Evolutionary conservation across 176 grass and related monocot species (phyloP).

Genomic region (Carex kokanica): DNA sequence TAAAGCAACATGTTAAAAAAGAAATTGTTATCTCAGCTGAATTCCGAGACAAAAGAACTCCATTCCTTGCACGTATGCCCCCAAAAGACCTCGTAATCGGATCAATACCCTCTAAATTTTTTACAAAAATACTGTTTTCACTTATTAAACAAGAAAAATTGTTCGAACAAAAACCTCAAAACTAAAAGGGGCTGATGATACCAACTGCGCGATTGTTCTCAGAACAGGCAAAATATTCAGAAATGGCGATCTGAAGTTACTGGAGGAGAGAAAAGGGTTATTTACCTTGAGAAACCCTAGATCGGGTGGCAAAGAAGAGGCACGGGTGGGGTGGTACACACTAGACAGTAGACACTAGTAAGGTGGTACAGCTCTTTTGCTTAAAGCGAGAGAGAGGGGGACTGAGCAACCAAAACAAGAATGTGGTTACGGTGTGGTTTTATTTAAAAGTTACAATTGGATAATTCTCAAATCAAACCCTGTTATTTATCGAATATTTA

Average conservation of each 20-base stretch:
- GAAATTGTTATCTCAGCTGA: neutral
- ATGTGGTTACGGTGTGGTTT: slow-evolving; percentile 20
- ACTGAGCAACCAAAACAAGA: slow-evolving; percentile 21
- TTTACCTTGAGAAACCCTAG: slow-evolving; percentile 27
- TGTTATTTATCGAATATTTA: neutral
- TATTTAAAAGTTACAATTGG: neutral
- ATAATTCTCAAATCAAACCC: slow-evolving; percentile 4
- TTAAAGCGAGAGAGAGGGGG: slow-evolving; percentile 12
- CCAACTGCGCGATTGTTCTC: neutral
- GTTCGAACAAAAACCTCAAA: neutral
- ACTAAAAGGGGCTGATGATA: neutral
- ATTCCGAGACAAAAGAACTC: neutral
- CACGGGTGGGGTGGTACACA: neutral
- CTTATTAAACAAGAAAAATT: neutral
- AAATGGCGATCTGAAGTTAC: neutral
- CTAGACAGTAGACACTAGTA: neutral
- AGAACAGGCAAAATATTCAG: neutral
- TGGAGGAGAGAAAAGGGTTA: neutral
- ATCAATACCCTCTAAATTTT: neutral
- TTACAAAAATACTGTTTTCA: neutral
- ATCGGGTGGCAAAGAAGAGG: neutral
- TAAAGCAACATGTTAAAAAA: neutral
- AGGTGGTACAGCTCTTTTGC: slow-evolving; percentile 22
- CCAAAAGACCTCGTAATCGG: neutral
- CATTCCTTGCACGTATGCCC: too few relatives aligned